Evolutionary conservation across 2,329 filamentous ascomycete species (phyloP).

Genomic region (Cladosporium sp.): DNA sequence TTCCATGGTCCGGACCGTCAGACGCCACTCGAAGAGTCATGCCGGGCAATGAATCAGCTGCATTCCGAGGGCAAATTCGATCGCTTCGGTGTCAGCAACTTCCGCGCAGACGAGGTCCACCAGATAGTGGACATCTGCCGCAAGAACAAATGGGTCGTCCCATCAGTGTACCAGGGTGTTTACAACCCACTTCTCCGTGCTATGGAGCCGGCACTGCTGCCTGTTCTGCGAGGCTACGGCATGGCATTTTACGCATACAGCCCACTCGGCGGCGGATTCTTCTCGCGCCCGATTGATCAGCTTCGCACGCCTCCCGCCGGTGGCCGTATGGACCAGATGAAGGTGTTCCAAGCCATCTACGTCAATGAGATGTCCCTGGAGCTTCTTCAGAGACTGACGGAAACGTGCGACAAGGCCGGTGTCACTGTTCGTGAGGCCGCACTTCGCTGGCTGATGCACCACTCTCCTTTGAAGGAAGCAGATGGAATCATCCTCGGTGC

Average conservation of each 20-base stretch:
- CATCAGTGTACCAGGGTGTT: slow-evolving; percentile 51
- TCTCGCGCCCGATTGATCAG: slow-evolving; percentile 45
- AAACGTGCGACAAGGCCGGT: slow-evolving; percentile 40
- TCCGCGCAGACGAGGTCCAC: slow-evolving; percentile 48
- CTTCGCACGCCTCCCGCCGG: slow-evolving; percentile 33
- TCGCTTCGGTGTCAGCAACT: slow-evolving; percentile 53
- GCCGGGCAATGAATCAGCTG: slow-evolving; percentile 47
- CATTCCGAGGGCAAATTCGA: slow-evolving; percentile 48
- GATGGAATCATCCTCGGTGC: slow-evolving; percentile 47
- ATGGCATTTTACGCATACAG: slow-evolving; percentile 50
- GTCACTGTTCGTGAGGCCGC: slow-evolving; percentile 48
- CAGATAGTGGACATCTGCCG: slow-evolving; percentile 49
- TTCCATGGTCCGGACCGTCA: slow-evolving; percentile 51
- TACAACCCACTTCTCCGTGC: slow-evolving; percentile 51
- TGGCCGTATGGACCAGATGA: slow-evolving; percentile 35
- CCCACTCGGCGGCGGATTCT: slow-evolving; percentile 39
- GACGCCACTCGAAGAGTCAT: slow-evolving; percentile 47
- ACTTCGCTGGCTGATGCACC: slow-evolving; percentile 50
- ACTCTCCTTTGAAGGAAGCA: slow-evolving; percentile 41
- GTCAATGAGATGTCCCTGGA: slow-evolving; percentile 48
- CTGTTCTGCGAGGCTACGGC: slow-evolving; percentile 44
- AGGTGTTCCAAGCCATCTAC: slow-evolving; percentile 42
- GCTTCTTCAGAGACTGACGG: slow-evolving; percentile 45
- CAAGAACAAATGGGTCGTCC: slow-evolving; percentile 45
- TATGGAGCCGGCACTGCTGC: slow-evolving; percentile 48